A percentile compares a stretch with the other conserved stretches of the same genome.
Conservation (phyloP, 352 stramenopile genomes). For the Globisporangium camurandrum region DNA sequence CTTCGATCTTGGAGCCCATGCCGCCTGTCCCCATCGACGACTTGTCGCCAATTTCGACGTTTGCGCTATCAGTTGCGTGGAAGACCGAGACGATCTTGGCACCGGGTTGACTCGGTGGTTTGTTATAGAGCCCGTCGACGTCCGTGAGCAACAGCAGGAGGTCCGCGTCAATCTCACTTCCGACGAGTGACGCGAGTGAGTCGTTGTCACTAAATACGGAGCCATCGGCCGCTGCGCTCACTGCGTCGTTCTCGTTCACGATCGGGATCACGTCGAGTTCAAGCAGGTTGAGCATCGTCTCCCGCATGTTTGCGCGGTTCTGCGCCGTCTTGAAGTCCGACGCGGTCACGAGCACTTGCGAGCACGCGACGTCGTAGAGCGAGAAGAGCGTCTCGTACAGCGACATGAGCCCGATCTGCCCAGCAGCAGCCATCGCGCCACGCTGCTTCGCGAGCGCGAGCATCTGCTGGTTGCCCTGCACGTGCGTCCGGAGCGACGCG, state of each 20-base stretch:
- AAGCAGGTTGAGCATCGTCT: constrained; percentile 90
- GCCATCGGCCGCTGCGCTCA: constrained; percentile 75
- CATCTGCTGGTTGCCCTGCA: constrained; percentile 87
- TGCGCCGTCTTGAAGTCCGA: constrained; percentile 81
- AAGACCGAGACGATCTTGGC: constrained; percentile 79
- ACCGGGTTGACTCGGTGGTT: constrained; percentile 62
- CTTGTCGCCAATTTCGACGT: constrained; percentile 76
- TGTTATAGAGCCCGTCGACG: constrained; percentile 95
- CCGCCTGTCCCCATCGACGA: constrained; percentile 86
- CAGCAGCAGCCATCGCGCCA: constrained; percentile 84
- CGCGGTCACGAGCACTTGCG: constrained; percentile 84
- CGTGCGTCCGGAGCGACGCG: constrained; percentile 78
- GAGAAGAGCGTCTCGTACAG: constrained; percentile 96
- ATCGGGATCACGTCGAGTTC: constrained; percentile 96
- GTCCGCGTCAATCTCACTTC: constrained; percentile 88
- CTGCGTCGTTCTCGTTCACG: constrained; percentile 98
- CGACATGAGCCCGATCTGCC: constrained; percentile 97
- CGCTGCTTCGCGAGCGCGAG: constrained; percentile 86
- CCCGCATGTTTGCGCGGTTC: constrained; percentile 77
- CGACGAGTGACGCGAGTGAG: constrained; percentile 84
- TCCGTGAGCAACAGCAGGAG: constrained; percentile 96
- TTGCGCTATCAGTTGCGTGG: constrained; percentile 29
- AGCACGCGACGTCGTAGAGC: constrained; percentile 92
- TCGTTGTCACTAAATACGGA: constrained; percentile 96
- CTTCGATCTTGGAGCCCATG: constrained; percentile 94